Evolutionary conservation across 176 grass and related monocot genomes (phyloP).

Genomic region (Rhipidocladum racemiflorum): DNA sequence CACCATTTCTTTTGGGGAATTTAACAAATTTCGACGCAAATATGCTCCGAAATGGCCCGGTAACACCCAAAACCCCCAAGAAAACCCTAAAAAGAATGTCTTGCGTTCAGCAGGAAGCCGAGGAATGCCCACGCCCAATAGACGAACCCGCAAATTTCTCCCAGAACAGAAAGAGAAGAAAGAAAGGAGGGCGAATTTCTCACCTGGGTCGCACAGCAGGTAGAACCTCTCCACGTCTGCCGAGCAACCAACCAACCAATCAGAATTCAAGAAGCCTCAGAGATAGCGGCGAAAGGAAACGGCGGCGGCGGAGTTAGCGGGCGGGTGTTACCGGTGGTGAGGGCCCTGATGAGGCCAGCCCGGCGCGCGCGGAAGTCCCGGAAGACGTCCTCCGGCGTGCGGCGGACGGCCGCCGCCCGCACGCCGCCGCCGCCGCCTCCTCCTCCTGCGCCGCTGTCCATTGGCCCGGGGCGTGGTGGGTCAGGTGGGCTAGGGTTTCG

Average conservation of each 20-base stretch:
- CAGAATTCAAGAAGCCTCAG: background rate
- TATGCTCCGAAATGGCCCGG: background rate
- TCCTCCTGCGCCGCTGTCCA: slow-evolving; percentile 21
- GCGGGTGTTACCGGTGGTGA: slow-evolving; percentile 51
- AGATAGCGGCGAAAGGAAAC: background rate
- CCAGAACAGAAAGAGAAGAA: background rate
- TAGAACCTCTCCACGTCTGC: slow-evolving; percentile 63
- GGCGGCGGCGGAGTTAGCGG: background rate
- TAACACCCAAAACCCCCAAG: too few relatives aligned
- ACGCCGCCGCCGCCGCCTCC: background rate
- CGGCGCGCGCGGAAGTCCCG: slow-evolving; percentile 54
- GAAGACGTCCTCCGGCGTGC: slow-evolving; percentile 67
- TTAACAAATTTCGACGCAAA: background rate
- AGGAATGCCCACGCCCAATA: background rate
- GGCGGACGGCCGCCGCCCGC: slow-evolving; percentile 14
- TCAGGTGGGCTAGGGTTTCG: background rate
- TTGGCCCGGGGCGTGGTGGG: background rate
- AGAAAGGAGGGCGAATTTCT: background rate
- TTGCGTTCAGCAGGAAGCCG: background rate
- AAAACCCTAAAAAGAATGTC: too few relatives aligned
- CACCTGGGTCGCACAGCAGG: slow-evolving; percentile 61
- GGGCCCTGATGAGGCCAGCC: slow-evolving; percentile 56
- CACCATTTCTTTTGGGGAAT: background rate
- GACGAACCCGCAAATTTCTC: background rate
- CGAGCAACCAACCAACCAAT: slow-evolving; percentile 2